Evolutionary conservation across 805 yeast genomes (phyloP).

Genomic region (Cyberlindnera meyerae): DNA sequence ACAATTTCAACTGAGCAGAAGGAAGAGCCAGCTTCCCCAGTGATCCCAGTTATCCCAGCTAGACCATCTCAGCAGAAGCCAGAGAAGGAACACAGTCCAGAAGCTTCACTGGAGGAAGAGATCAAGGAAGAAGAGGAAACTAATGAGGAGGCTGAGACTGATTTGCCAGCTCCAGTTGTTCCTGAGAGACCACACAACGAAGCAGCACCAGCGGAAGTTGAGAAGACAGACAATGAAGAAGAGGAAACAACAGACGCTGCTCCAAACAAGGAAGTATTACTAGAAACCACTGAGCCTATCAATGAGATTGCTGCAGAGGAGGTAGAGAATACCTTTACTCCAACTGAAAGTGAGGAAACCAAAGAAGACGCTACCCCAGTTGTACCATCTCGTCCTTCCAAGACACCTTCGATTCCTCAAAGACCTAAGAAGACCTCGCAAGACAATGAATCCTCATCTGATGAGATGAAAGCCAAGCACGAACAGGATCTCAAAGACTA

Average conservation of each 20-base stretch:
- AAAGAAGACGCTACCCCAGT: not conserved
- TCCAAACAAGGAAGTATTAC: not conserved
- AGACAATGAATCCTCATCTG: constrained; percentile 1
- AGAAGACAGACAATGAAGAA: not conserved
- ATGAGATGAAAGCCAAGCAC: not conserved
- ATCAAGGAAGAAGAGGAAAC: not conserved
- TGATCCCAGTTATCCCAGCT: constrained; percentile 8
- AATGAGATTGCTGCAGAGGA: too few relatives aligned
- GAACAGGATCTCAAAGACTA: constrained; percentile 8
- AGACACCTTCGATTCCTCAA: constrained; percentile 4
- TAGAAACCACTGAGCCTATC: not conserved
- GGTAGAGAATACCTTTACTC: too few relatives aligned
- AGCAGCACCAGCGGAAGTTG: not conserved
- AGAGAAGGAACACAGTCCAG: constrained; percentile 4
- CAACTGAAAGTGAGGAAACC: too few relatives aligned
- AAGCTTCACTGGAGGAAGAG: constrained; percentile 11
- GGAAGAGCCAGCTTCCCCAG: constrained; percentile 2
- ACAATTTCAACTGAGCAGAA: too few relatives aligned
- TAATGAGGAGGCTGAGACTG: not conserved
- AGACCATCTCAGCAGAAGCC: constrained; percentile 8
- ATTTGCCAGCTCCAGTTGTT: too few relatives aligned
- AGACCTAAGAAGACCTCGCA: constrained; percentile 8
- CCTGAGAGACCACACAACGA: too few relatives aligned
- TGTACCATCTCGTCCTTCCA: constrained; percentile 8
- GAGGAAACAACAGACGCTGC: not conserved